phyloP scores from a whole-genome alignment of 129 eudicot genomes.

The Flaveria bidentis region DNA sequence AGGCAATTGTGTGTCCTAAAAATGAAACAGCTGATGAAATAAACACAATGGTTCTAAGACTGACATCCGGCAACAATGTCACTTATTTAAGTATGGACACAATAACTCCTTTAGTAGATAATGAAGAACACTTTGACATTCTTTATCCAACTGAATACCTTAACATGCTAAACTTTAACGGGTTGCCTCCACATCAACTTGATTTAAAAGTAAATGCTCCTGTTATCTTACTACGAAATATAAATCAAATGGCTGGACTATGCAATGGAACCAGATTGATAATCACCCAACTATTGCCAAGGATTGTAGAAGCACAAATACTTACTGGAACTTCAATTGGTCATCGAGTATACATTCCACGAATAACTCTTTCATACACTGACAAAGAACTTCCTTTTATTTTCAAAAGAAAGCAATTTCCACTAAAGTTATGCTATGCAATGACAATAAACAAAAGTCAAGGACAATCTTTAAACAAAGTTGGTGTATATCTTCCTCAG shows the following conservation, averaged over 20 bases:
- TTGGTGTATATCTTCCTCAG: no score
- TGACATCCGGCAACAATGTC: background rate
- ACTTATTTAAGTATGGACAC: background rate
- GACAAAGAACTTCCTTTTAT: no score
- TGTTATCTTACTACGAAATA: background rate
- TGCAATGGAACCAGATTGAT: background rate
- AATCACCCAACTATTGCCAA: background rate
- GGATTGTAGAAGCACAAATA: no score
- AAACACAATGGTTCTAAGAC: background rate
- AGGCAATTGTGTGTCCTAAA: slow-evolving; percentile 11
- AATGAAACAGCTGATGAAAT: background rate
- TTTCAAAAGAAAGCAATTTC: no score
- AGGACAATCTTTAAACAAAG: no score
- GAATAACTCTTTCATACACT: no score
- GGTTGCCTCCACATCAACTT: background rate
- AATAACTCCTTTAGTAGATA: background rate
- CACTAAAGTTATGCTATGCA: no score
- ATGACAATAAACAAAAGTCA: no score
- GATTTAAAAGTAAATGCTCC: background rate
- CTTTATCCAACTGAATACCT: background rate
- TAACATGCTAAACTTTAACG: background rate
- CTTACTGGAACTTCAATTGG: no score
- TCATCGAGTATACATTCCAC: no score
- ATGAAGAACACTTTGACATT: background rate
- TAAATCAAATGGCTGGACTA: background rate